Evolutionary conservation across 768 basidiomycete species (phyloP).

Genomic region (Tulasnella sp.): DNA sequence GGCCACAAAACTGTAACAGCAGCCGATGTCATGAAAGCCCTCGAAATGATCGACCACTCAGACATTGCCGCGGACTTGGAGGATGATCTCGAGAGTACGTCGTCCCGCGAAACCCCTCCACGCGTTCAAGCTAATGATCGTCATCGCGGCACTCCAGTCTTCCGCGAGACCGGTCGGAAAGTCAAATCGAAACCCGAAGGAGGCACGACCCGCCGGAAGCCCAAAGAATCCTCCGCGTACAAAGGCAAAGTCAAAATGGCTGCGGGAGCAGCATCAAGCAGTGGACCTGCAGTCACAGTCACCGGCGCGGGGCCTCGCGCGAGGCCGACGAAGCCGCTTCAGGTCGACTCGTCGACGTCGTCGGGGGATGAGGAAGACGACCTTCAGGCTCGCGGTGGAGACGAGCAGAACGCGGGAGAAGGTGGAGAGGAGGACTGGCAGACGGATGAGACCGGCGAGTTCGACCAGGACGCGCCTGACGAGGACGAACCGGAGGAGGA

Average conservation of each 20-base stretch:
- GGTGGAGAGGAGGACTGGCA: neutral
- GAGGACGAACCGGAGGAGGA: neutral
- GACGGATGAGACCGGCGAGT: neutral
- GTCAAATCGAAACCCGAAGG: neutral
- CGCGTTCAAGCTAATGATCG: neutral
- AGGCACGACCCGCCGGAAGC: neutral
- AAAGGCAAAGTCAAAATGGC: constrained; percentile 12
- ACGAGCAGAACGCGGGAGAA: neutral
- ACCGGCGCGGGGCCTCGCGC: neutral
- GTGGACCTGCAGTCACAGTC: neutral
- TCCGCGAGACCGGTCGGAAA: neutral
- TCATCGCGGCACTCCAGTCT: neutral
- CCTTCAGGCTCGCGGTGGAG: neutral
- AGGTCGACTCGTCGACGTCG: neutral
- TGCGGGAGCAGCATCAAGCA: neutral
- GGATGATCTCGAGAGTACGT: constrained; percentile 64
- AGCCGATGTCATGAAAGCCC: constrained; percentile 84
- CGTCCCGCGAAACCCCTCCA: neutral
- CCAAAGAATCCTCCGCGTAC: neutral
- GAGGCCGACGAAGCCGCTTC: neutral
- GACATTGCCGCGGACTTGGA: constrained; percentile 67
- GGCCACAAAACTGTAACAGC: constrained; percentile 89
- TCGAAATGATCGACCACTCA: constrained; percentile 76
- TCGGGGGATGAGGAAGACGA: neutral
- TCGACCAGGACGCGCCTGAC: neutral